Conservation (phyloP, 176 grass and related monocot species). For the Poa pratensis region DNA sequence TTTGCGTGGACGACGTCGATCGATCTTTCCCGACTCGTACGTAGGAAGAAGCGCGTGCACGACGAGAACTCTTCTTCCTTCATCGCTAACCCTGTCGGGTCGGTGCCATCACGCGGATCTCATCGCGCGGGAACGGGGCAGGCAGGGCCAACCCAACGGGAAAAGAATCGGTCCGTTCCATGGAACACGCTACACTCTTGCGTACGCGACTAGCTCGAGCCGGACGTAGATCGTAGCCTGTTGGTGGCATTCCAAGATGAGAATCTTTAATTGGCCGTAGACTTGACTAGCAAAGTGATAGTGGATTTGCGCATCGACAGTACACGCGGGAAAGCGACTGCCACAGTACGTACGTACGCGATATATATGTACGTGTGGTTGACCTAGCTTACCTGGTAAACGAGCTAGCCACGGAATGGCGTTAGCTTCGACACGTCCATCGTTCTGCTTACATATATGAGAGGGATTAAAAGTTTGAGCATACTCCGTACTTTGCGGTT, state of each 20-base stretch:
- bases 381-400: no score
- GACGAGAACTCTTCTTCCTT: neutral
- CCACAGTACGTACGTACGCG: no score
- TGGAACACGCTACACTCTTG: neutral
- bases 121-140: neutral
- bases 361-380: no score
- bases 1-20: conserved; percentile 1
- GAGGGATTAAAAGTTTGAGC: no score
- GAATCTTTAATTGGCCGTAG: neutral
- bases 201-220: no score
- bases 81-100: neutral
- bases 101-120: neutral
- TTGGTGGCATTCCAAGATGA: neutral
- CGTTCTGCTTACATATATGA: no score
- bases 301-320: neutral
- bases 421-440: no score
- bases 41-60: neutral
- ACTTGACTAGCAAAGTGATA: conserved; percentile 35
- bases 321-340: conserved; percentile 36
- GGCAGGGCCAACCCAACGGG: neutral
- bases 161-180: neutral
- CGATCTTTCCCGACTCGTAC: no score
- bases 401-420: no score
- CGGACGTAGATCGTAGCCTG: neutral
- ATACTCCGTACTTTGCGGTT: no score